Conservation (phyloP, 768 basidiomycete genomes). For the Mycena haematopus region DNA sequence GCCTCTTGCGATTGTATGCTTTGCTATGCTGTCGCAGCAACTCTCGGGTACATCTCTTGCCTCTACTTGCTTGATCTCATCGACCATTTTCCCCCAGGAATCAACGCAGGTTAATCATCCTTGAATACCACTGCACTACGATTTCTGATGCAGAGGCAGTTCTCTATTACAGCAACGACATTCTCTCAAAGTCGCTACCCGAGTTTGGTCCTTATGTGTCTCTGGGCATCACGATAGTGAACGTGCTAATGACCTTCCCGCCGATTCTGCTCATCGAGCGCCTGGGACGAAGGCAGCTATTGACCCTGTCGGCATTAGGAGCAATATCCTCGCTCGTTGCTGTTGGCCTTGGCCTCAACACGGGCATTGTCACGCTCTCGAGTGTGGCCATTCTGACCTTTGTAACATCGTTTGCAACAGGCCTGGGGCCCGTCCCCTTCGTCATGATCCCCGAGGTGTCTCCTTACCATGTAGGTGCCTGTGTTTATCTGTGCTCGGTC, state of each 20-base stretch:
- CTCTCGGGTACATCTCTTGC: conserved; percentile 61
- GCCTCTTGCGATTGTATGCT: conserved; percentile 70
- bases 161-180: conserved; percentile 90
- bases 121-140: not conserved
- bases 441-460: conserved; percentile 92
- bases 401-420: conserved; percentile 87
- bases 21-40: conserved; percentile 81
- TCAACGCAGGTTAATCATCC: conserved; percentile 65
- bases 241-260: conserved; percentile 84
- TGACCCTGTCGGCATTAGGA: conserved; percentile 71
- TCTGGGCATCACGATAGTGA: conserved; percentile 83
- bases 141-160: conserved; percentile 49
- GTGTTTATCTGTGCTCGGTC: not conserved
- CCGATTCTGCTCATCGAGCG: conserved; percentile 89
- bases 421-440: conserved; percentile 92
- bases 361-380: conserved; percentile 61
- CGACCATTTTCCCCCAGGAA: conserved; percentile 49
- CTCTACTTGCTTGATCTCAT: conserved; percentile 3
- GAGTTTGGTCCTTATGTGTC: conserved; percentile 83
- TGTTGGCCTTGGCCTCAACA: conserved; percentile 76
- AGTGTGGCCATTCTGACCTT: conserved; percentile 81
- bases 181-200: conserved; percentile 81
- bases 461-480: conserved; percentile 68
- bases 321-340: conserved; percentile 68
- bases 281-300: conserved; percentile 72